Percentiles rank a stretch among this genome's conserved stretches.
These are phyloP conservation scores for Clarireedia sp. DNA, from an alignment of 2,329 filamentous ascomycete species.

Conservation along the genomic window DNA sequence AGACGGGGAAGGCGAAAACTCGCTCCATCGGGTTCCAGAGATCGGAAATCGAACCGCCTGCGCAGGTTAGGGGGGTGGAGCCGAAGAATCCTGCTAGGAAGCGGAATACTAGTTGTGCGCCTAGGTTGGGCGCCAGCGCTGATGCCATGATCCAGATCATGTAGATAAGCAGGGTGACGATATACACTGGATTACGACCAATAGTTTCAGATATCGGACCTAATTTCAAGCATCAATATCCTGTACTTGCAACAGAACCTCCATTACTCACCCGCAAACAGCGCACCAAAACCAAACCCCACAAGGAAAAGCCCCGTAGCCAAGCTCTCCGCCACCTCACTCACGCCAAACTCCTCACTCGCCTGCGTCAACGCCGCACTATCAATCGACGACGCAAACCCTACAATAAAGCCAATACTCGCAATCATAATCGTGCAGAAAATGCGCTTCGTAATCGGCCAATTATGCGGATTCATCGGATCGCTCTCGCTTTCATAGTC, in stretches of 20 bases:
- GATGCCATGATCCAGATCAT: neutral
- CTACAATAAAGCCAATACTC: constrained; percentile 35
- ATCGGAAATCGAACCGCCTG: constrained; percentile 53
- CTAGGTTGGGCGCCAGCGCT: neutral
- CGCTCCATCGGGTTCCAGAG: constrained; percentile 46
- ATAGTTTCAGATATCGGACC: neutral
- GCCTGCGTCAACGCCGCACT: constrained; percentile 40
- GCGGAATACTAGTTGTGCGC: constrained; percentile 11
- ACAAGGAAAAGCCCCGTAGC: constrained; percentile 35
- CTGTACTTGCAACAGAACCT: too few species aligned
- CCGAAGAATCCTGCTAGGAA: constrained; percentile 19
- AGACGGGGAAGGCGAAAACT: constrained; percentile 51
- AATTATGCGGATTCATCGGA: neutral
- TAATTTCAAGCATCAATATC: neutral
- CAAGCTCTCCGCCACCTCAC: constrained; percentile 41
- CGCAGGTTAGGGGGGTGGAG: constrained; percentile 41
- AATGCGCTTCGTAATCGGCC: too few species aligned
- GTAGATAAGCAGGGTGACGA: neutral
- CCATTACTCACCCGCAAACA: constrained; percentile 25
- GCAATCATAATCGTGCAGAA: neutral
- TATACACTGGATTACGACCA: neutral
- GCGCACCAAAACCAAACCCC: constrained; percentile 30
- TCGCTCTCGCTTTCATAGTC: neutral
- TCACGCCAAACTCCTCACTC: constrained; percentile 38
- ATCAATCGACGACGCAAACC: constrained; percentile 45